Conservation (phyloP, 352 stramenopile species). For the Pythium dissimile region DNA sequence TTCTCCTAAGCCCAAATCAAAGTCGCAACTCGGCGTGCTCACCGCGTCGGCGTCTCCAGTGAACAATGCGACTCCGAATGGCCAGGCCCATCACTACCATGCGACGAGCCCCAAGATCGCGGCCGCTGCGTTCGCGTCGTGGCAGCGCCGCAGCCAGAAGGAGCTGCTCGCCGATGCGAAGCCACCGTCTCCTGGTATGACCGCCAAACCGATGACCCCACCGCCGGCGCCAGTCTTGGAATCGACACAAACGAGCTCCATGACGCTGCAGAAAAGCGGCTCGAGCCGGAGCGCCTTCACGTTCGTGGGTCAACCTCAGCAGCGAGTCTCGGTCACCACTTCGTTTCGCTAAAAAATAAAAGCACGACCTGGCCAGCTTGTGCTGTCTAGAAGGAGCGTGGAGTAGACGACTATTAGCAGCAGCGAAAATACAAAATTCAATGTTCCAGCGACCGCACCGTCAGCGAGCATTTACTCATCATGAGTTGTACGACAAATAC, state of each 20-base stretch:
- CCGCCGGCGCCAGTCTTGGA: not conserved
- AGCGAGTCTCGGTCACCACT: constrained; percentile 13
- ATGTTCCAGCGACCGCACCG: too few species aligned
- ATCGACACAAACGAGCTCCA: not conserved
- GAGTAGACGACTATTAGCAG: too few species aligned
- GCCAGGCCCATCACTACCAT: not conserved
- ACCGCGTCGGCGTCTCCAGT: not conserved
- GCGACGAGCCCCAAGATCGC: constrained; percentile 21
- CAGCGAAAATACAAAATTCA: too few species aligned
- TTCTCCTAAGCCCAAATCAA: not conserved
- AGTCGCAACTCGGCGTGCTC: constrained; percentile 1
- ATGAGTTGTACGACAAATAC: too few species aligned
- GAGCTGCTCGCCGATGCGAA: constrained; percentile 7
- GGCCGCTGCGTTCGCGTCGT: constrained; percentile 21
- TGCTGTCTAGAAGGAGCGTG: too few species aligned
- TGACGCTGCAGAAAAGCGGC: constrained; percentile 6
- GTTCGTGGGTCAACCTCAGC: constrained; percentile 14
- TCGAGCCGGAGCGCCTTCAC: constrained; percentile 15
- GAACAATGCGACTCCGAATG: not conserved
- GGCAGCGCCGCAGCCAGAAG: constrained; percentile 19
- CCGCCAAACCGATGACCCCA: not conserved
- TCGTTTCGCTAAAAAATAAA: constrained; percentile 3
- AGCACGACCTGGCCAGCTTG: too few species aligned
- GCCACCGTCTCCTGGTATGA: not conserved
- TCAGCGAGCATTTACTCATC: too few species aligned